Conservation (phyloP, 495 filamentous ascomycete species). For the Xylaria telfairii region DNA sequence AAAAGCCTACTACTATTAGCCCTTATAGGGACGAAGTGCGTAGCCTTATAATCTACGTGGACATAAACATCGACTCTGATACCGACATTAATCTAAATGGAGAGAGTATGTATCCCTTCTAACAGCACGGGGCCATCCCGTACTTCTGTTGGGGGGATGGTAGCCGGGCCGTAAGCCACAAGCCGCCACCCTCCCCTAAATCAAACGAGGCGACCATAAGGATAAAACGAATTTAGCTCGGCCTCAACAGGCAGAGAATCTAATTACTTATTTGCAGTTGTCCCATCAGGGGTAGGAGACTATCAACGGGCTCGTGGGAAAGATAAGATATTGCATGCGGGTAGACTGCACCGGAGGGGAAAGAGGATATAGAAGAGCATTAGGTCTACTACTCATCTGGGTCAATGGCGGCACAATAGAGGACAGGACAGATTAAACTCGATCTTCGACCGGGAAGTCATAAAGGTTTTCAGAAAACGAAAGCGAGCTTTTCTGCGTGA, state of each 20-base stretch:
- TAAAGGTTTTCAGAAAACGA: background rate
- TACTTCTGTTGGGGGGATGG: conserved; percentile 28
- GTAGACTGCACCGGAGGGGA: background rate
- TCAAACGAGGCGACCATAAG: conserved; percentile 26
- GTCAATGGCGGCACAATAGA: background rate
- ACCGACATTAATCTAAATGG: background rate
- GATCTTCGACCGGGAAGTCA: background rate
- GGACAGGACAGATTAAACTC: background rate
- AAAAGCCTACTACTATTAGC: no score
- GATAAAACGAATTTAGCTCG: conserved; percentile 26
- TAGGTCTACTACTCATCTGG: background rate
- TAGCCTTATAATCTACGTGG: background rate
- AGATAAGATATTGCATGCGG: background rate
- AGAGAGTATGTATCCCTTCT: background rate
- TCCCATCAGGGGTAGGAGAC: background rate
- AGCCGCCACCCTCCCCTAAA: conserved; percentile 31
- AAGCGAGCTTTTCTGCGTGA: background rate
- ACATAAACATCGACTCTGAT: background rate
- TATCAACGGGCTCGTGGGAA: background rate
- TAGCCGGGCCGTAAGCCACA: conserved; percentile 8
- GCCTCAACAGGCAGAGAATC: conserved; percentile 6
- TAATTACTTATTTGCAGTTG: background rate
- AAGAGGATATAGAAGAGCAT: background rate
- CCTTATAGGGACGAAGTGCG: background rate
- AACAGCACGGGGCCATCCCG: conserved; percentile 27